phyloP scores from a whole-genome alignment of 148 eudicot species.

The Oxyria digyna region DNA sequence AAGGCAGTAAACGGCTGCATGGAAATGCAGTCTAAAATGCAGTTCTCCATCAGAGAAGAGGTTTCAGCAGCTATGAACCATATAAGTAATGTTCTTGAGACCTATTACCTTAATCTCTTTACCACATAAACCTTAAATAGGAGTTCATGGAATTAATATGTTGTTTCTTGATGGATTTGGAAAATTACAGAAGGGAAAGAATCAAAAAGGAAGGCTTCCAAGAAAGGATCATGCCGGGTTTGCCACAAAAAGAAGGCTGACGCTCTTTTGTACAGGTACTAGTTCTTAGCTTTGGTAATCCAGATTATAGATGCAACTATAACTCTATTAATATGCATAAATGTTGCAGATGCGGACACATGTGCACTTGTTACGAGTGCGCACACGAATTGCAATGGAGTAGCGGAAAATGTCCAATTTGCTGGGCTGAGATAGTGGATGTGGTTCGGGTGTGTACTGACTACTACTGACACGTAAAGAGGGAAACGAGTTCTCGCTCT shows the following conservation, averaged over 20 bases:
- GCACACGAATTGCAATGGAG: conserved; percentile 54
- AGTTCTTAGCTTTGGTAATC: background rate
- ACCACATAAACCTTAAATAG: background rate
- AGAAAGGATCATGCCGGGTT: conserved; percentile 42
- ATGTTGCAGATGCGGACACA: conserved; percentile 74
- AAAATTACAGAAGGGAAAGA: conserved; percentile 12
- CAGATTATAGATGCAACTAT: background rate
- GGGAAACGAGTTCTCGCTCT: conserved; percentile 6
- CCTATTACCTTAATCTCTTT: no score
- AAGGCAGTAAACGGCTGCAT: conserved; percentile 49
- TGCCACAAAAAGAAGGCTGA: conserved; percentile 59
- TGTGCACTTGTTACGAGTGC: conserved; percentile 80
- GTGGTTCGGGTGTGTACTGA: conserved; percentile 43
- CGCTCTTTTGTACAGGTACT: conserved; percentile 66
- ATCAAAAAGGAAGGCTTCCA: conserved; percentile 11
- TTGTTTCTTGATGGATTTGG: background rate
- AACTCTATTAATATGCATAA: background rate
- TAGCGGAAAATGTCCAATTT: conserved; percentile 61
- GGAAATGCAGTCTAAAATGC: conserved; percentile 45
- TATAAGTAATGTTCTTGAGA: conserved; percentile 21
- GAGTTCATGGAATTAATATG: background rate
- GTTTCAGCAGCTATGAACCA: conserved; percentile 19
- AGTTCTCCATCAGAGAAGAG: conserved; percentile 28
- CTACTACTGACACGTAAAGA: conserved; percentile 9
- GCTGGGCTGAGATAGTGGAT: conserved; percentile 56